Evolutionary conservation across 257 asterid species (phyloP), one percentile per base, ranked within the genome.

Genomic region (Plectranthus barbatus): DNA sequence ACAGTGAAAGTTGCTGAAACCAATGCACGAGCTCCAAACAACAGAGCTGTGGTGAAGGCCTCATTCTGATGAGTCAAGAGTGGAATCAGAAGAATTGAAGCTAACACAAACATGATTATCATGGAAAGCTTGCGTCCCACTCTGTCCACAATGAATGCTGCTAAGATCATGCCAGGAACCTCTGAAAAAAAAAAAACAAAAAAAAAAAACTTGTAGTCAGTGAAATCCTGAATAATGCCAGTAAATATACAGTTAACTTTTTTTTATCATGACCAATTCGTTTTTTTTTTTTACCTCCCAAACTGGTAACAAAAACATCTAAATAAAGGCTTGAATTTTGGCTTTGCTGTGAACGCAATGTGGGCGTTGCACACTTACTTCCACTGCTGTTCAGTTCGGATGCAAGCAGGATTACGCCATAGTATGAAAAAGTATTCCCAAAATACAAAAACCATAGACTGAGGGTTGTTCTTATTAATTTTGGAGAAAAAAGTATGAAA

Each of bases 1-100:
- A 83, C 79, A 1, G 68, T 64, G 64, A 81, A 84, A 15, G 86
- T 76, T 61, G 90, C 90, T 48, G 80, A 71, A 39, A 84, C 66
- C 44, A 74, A 86, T 67, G 88, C 78, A 1, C 92, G 94, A 46
- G 91, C 85, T 36, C 95, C 95, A 53, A 87, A 90, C 69, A 90
- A 40, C 18, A 77, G 60, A 54, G 74, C 9, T 9, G 80, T 81
- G 17, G 89, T 84, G 31, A 81, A 29, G 45, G 59, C 49, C 82
- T 87, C 86, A 2, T 56, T 71, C 70, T 70, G 90, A 55, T 66
- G 79, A 33, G 51, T 33, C 67, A 80, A 46, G 53, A 90, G 70
- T 8, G 97, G 97, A 48, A 81, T 60, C 46, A 90, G 81, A 21
- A 81, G 60, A n/a, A 80, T 15, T 33, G 80, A 55, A 70, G 81